phyloP scores from a whole-genome alignment of 192 early-diverging fungal species.

The Linnemannia hyalina region DNA sequence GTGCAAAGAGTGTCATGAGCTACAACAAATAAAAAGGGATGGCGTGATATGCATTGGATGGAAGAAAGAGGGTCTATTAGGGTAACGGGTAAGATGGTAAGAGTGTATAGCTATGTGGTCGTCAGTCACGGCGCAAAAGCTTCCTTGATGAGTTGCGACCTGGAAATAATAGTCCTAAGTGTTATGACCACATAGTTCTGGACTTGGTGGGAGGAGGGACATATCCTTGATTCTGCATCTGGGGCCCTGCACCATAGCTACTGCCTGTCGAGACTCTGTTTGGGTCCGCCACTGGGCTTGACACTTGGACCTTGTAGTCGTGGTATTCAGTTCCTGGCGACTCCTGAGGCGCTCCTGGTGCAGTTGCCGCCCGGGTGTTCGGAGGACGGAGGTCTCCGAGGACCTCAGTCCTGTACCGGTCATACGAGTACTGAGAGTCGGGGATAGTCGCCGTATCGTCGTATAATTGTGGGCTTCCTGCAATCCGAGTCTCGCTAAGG shows the following conservation, averaged over 20 bases:
- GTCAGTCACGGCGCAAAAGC: not conserved
- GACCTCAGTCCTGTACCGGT: slow-evolving; percentile 36
- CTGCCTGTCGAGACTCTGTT: not conserved
- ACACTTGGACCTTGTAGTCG: slow-evolving; percentile 42
- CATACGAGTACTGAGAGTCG: slow-evolving; percentile 43
- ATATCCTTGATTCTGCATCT: not conserved
- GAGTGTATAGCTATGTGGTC: no score
- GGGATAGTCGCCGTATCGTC: slow-evolving; percentile 14
- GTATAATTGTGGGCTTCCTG: slow-evolving; percentile 26
- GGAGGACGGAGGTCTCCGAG: slow-evolving; percentile 27
- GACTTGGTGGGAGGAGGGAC: slow-evolving; percentile 27
- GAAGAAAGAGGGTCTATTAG: not conserved
- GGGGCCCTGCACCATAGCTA: not conserved
- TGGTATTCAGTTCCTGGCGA: slow-evolving; percentile 13
- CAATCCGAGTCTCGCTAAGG: not conserved
- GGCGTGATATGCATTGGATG: not conserved
- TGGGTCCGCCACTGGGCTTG: not conserved
- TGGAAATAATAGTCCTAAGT: not conserved
- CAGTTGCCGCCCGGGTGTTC: not conserved
- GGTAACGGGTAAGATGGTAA: not conserved
- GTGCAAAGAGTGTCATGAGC: no score
- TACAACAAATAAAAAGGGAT: not conserved
- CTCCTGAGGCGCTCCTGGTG: slow-evolving; percentile 1
- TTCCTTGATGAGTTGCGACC: not conserved
- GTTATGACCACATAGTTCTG: slow-evolving; percentile 27